A percentile compares a stretch with the other conserved stretches of the same genome.
Conservation (phyloP, 177 flowering plant species). For the Tripterygium wilfordii region DNA sequence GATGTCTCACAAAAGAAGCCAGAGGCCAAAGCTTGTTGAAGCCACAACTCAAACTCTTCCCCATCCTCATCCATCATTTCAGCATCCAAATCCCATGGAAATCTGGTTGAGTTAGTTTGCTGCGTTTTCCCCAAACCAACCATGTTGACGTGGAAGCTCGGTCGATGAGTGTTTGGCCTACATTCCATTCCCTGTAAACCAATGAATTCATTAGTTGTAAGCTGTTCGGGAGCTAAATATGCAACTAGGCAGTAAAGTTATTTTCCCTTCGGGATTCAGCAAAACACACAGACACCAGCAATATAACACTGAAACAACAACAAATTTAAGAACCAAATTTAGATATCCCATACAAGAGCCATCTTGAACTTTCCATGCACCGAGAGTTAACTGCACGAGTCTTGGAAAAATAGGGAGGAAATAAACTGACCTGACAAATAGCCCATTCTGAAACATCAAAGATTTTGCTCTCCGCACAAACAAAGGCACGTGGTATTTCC, state of each 20-base stretch:
- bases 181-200: constrained; percentile 89
- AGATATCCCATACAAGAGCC: too few relatives aligned
- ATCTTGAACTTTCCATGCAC: too few relatives aligned
- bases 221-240: too few relatives aligned
- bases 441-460: constrained; percentile 99
- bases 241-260: too few relatives aligned
- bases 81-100: constrained; percentile 85
- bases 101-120: constrained; percentile 64
- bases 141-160: constrained; percentile 96
- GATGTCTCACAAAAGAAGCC: constrained; percentile 83
- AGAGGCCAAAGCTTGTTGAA: constrained; percentile 86
- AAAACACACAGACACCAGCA: too few relatives aligned
- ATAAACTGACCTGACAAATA: too few relatives aligned
- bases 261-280: too few relatives aligned
- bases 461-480: constrained; percentile 95
- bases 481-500: constrained; percentile 97
- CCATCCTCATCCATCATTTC: constrained; percentile 82
- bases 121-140: constrained; percentile 77
- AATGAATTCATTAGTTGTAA: too few relatives aligned
- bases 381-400: too few relatives aligned
- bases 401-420: too few relatives aligned
- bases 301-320: too few relatives aligned
- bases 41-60: constrained; percentile 84
- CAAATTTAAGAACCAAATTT: background rate
- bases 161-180: constrained; percentile 89